A percentile compares a stretch with the other conserved stretches of the same genome.
These are phyloP conservation scores for Solidago caesia DNA, from an alignment of 129 eudicot species.

Conservation along the genomic window DNA sequence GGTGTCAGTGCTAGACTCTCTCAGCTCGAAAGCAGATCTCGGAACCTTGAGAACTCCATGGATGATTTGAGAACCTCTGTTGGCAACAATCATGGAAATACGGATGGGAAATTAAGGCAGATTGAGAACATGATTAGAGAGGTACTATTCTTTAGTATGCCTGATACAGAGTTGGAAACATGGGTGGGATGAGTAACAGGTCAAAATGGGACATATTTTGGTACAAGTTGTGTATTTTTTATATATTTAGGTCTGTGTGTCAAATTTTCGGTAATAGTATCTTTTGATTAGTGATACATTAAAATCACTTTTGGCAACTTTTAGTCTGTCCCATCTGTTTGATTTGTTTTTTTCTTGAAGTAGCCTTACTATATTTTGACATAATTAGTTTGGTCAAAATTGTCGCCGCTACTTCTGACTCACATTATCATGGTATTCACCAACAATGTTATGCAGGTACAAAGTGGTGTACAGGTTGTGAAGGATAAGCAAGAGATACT, in stretches of 20 bases:
- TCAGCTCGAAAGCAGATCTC: slow-evolving; percentile 76
- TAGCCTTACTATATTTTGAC: neutral
- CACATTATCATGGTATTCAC: neutral
- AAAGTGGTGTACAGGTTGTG: slow-evolving; percentile 58
- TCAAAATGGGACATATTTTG: too few relatives aligned
- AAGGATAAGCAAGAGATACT: slow-evolving; percentile 90
- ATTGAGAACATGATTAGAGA: slow-evolving; percentile 82
- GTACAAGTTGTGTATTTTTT: too few relatives aligned
- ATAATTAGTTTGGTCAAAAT: too few relatives aligned
- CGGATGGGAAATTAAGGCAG: slow-evolving; percentile 84
- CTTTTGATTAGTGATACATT: too few relatives aligned
- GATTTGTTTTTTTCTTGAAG: neutral
- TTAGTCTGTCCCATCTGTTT: neutral
- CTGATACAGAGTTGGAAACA: neutral
- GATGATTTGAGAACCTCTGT: slow-evolving; percentile 76
- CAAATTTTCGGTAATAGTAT: too few relatives aligned
- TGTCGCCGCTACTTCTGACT: too few relatives aligned
- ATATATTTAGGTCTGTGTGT: too few relatives aligned
- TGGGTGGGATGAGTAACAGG: too few relatives aligned
- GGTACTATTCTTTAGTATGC: slow-evolving; percentile 35
- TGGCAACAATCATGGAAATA: slow-evolving; percentile 74
- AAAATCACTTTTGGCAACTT: too few relatives aligned
- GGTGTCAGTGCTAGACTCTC: slow-evolving; percentile 72
- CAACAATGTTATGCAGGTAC: slow-evolving; percentile 54
- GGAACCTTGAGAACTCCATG: slow-evolving; percentile 63